These are phyloP conservation scores for Xylariomycetidae sp. DNA, from an alignment of 2,329 filamentous ascomycete genomes.

Conservation along the genomic window DNA sequence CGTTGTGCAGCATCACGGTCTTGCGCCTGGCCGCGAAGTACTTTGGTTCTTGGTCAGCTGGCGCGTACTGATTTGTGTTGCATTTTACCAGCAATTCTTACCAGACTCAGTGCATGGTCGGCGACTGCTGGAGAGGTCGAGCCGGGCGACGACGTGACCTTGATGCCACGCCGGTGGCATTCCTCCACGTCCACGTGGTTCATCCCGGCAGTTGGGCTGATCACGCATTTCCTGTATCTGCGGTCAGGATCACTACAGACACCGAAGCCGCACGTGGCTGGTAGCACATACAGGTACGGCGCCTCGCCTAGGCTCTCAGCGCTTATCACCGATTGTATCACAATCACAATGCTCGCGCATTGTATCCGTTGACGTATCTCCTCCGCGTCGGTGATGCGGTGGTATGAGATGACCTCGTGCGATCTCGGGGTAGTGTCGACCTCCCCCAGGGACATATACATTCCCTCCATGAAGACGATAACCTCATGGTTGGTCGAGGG, in stretches of 20 bases:
- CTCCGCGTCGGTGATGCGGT: slow-evolving; percentile 5
- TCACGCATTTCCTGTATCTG: slow-evolving; percentile 13
- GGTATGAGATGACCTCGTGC: slow-evolving; percentile 16
- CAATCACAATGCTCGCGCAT: slow-evolving; percentile 16
- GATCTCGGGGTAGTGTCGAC: slow-evolving; percentile 10
- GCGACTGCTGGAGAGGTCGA: slow-evolving; percentile 14
- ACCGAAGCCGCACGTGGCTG: no score
- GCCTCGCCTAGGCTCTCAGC: slow-evolving; percentile 16
- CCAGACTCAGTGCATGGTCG: slow-evolving; percentile 17
- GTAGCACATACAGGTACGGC: slow-evolving; percentile 14
- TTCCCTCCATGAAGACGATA: slow-evolving; percentile 13
- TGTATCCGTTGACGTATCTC: slow-evolving; percentile 14
- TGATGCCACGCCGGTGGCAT: slow-evolving; percentile 14
- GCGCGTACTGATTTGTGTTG: no score
- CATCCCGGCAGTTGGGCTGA: slow-evolving; percentile 12
- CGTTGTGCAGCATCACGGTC: slow-evolving; percentile 15
- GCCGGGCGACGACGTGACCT: slow-evolving; percentile 12
- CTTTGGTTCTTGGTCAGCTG: no score
- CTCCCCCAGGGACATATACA: slow-evolving; percentile 10
- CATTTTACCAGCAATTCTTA: no score
- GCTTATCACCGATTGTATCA: slow-evolving; percentile 9
- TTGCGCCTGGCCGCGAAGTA: slow-evolving; percentile 18
- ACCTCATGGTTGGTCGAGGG: slow-evolving; percentile 15
- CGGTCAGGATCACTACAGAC: background rate
- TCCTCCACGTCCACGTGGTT: slow-evolving; percentile 17